Evolutionary conservation across 2,329 filamentous ascomycete genomes (phyloP), one percentile per base, ranked within the genome.

Genomic region (Penicillium sp.): DNA sequence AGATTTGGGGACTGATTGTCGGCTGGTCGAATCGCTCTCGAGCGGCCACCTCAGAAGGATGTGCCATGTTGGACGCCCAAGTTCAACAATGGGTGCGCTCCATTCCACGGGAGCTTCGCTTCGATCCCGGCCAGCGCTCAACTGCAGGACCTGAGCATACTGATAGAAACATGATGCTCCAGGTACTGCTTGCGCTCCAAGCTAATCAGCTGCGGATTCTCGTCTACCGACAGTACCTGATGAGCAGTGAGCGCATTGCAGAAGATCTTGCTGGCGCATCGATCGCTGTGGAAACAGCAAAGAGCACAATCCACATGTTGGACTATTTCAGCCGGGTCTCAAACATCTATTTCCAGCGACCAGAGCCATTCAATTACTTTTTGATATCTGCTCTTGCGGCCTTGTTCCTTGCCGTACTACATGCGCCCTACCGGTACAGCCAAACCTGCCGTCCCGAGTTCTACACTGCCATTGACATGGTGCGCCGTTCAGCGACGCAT

Each of bases 401-500:
- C 0, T 64, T 82, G 1, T 79, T 81, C 35, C 73, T 82, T 0
- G 82, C 81, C 0, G 80, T 83, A 0, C 76, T 81, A 4, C 79
- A 83, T 63, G 80, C 78, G 0, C 81, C 81, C 0, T 70, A 73
- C 1, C 71, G 72, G 1, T 84, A 82, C 54, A 76, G 78, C 3
- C 76, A 75, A 10, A 63, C 69, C 12, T 76, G 75, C 57, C 72
- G 74, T 2, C 65, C 68, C 0, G 75, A 76, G 50, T 76, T 76
- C 54, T 87, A 87, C 73, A 85, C 85, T 70, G 86, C 85, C 1
- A 81, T 88, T 2, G 85, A 87, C 38, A 81, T 88, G 44, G 83
- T 89, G 17, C 82, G 86, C 15, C 82, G 82, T 10, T 83, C 88
- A 40, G 85, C 83, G 40, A 82, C 83, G 17, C 81, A 83, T 49